Evolutionary conservation across 768 basidiomycete genomes (phyloP), one percentile per base, ranked within the genome.

Genomic region (Leccinum variicolor): DNA sequence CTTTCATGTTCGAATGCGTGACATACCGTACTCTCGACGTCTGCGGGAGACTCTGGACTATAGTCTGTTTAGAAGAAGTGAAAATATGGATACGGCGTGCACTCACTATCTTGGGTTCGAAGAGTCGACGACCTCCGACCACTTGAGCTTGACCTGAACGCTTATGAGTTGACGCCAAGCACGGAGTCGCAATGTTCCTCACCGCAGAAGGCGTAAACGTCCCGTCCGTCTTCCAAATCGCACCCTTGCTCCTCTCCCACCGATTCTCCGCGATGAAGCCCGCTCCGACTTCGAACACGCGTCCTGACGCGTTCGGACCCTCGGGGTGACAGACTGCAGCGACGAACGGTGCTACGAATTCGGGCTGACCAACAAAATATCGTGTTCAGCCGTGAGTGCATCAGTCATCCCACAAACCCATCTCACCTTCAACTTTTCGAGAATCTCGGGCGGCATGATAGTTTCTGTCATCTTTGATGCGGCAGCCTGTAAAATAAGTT

Each of bases 381-480:
- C 19, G 0, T 4, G 5, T 54, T 55, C 53, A 55, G 41, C 45
- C 21, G 14, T 3, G 19, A 31, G 17, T n/a, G 6, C 29, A 47
- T 29, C 9, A 47, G 23, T 53, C 7, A 47, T 51, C 9, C 9
- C 47, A 36, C 21, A 21, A 28, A 41, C 6, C 13, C 64, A 11
- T 10, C 51, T 1, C 70, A 89, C 89, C 71, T 87, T 87, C 41
- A 97, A 75, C 66, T 91, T 89, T n/a, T 82, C 87, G 54, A 98
- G 83, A 83, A 97, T 86, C 56, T 98, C 96, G 19, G 90, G 88
- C 9, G 96, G 91, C 90, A 98, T 92, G 64, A 95, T 78, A 0
- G 94, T 97, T 66, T 88, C 94, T 3, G 94, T 97, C 96, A 98
- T 98, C 3, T 84, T 83, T 3, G 94, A 96, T 1, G 95, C 96